A percentile compares a stretch with the other conserved stretches of the same genome.
Conservation (phyloP, 1,139 yeast genomes). For the Hansenula sp. region DNA sequence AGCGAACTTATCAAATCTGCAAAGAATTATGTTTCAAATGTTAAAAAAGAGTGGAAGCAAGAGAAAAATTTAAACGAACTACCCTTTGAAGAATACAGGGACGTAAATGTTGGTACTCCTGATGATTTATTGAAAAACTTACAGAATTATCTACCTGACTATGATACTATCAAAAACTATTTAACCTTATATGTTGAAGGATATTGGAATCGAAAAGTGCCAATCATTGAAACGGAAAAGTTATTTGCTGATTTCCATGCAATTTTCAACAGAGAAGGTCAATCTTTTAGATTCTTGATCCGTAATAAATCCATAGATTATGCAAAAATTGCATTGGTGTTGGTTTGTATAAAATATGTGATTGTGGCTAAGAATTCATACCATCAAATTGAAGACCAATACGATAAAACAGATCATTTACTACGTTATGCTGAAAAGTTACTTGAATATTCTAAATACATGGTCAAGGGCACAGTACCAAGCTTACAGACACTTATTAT, state of each 20-base stretch:
- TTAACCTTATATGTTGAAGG: slow-evolving; percentile 11
- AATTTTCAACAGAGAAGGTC: slow-evolving; percentile 10
- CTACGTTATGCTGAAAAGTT: slow-evolving; percentile 14
- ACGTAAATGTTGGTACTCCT: slow-evolving; percentile 8
- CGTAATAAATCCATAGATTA: slow-evolving; percentile 13
- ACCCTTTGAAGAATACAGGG: slow-evolving; percentile 8
- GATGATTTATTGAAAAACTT: slow-evolving; percentile 16
- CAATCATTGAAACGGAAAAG: slow-evolving; percentile 10
- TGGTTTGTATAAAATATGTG: slow-evolving; percentile 13
- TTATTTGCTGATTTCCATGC: slow-evolving; percentile 14
- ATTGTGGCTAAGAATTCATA: slow-evolving; percentile 13
- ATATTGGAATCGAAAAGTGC: slow-evolving; percentile 12
- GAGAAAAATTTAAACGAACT: slow-evolving; percentile 11
- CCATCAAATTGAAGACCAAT: slow-evolving; percentile 2
- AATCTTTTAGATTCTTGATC: slow-evolving; percentile 9
- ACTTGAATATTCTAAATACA: slow-evolving; percentile 14
- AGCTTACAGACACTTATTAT: slow-evolving; percentile 24
- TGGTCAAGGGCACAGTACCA: slow-evolving; percentile 14
- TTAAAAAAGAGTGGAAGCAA: slow-evolving; percentile 17
- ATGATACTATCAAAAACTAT: slow-evolving; percentile 11
- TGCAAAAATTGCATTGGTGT: slow-evolving; percentile 17
- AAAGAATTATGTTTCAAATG: slow-evolving; percentile 13
- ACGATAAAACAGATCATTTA: slow-evolving; percentile 15
- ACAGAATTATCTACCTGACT: slow-evolving; percentile 14
- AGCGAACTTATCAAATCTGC: slow-evolving; percentile 9